Conservation (phyloP, 768 basidiomycete genomes). For the Panaeolus cyanescens region DNA sequence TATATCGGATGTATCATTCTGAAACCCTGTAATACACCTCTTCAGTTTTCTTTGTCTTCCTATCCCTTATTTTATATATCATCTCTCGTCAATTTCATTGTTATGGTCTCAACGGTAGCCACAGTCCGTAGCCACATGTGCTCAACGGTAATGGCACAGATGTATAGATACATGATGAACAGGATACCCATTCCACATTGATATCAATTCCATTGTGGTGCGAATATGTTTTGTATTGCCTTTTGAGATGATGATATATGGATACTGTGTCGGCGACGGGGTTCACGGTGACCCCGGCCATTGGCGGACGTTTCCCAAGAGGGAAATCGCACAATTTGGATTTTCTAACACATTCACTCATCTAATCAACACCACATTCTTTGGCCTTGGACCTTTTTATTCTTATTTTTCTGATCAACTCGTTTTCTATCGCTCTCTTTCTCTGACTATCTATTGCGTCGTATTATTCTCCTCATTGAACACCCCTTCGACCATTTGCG, state of each 20-base stretch:
- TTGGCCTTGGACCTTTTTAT: not conserved
- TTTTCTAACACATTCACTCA: too few relatives aligned
- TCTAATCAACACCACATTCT: not conserved
- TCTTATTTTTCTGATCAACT: not conserved
- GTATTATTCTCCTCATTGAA: not conserved
- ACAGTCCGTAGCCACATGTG: not conserved
- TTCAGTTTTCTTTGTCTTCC: conserved; percentile 14
- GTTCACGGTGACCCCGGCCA: too few relatives aligned
- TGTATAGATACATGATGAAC: conserved; percentile 4
- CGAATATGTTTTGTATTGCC: not conserved
- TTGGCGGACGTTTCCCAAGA: not conserved
- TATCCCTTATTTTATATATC: conserved; percentile 6
- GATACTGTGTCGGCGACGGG: too few relatives aligned
- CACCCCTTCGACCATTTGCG: not conserved
- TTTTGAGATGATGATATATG: not conserved
- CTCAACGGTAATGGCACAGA: conserved; percentile 1
- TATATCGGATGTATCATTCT: conserved; percentile 38
- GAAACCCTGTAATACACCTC: conserved; percentile 19
- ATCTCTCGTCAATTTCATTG: conserved; percentile 4
- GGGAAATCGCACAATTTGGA: too few relatives aligned
- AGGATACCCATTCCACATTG: conserved; percentile 1
- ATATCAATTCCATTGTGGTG: not conserved
- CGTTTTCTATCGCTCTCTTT: not conserved
- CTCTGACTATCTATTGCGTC: not conserved
- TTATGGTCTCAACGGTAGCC: conserved; percentile 9